Evolutionary conservation across 2,329 filamentous ascomycete genomes (phyloP).

Genomic region (Emericellopsis cladophorae): DNA sequence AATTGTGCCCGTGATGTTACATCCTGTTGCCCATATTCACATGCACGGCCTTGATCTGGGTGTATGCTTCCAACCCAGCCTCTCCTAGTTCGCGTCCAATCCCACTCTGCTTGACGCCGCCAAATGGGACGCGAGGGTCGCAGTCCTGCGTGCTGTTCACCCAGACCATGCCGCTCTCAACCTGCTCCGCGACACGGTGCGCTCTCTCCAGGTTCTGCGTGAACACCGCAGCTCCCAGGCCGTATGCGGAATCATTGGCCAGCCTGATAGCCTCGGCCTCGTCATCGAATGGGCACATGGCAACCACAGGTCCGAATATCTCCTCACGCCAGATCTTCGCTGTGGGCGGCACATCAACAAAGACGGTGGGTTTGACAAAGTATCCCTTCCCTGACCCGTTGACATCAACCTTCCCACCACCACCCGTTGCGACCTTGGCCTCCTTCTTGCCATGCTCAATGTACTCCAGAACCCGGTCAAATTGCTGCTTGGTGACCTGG

Average conservation of each 20-base stretch:
- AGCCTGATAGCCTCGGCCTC: constrained; percentile 10
- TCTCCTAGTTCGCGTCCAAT: constrained; percentile 38
- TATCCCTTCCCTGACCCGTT: constrained; percentile 7
- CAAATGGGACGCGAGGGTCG: constrained; percentile 11
- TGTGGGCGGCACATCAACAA: constrained; percentile 8
- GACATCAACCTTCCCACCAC: constrained; percentile 2
- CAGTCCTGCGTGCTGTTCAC: constrained; percentile 15
- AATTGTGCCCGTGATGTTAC: neutral
- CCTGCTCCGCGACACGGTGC: constrained; percentile 25
- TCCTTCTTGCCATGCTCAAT: constrained; percentile 20
- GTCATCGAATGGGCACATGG: constrained; percentile 7
- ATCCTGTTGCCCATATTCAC: constrained; percentile 10
- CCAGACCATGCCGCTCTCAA: constrained; percentile 35
- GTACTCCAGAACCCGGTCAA: constrained; percentile 51
- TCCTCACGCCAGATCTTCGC: constrained; percentile 11
- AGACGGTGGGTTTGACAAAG: constrained; percentile 12
- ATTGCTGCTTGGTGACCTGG: constrained; percentile 52
- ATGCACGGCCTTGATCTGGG: constrained; percentile 19
- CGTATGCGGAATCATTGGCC: constrained; percentile 30
- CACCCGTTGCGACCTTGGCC: constrained; percentile 2
- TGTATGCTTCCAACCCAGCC: constrained; percentile 24
- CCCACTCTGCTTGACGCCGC: constrained; percentile 45
- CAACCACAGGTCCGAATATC: constrained; percentile 13
- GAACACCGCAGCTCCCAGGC: constrained; percentile 39
- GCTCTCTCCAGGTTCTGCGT: constrained; percentile 31